Conservation (phyloP, 371 early-diverging fungal genomes). For the Batkoa obscura region DNA sequence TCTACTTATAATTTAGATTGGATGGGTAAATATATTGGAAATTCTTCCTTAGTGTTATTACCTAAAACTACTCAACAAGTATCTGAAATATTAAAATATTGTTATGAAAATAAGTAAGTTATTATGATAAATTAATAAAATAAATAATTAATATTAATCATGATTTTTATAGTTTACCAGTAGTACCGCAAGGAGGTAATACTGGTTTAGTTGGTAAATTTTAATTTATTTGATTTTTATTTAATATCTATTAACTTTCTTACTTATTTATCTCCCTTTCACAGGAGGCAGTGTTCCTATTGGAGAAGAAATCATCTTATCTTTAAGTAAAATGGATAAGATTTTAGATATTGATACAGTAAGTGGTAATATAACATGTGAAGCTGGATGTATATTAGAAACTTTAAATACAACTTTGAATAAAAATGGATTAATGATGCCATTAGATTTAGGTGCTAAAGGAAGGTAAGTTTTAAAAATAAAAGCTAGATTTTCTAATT, state of each 20-base stretch:
- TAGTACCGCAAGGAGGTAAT: constrained; percentile 96
- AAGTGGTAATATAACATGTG: constrained; percentile 59
- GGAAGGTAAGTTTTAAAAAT: constrained; percentile 28
- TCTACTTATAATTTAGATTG: constrained; percentile 67
- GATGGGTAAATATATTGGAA: constrained; percentile 80
- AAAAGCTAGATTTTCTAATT: background rate
- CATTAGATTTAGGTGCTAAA: constrained; percentile 87
- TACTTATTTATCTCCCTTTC: background rate
- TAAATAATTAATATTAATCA: background rate
- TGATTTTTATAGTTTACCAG: constrained; percentile 65
- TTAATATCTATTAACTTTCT: background rate
- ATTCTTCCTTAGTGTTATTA: constrained; percentile 58
- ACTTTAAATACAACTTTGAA: constrained; percentile 53
- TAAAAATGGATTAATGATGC: constrained; percentile 67
- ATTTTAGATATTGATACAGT: constrained; percentile 60
- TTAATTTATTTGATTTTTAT: too few species aligned
- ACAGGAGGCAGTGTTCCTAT: constrained; percentile 80
- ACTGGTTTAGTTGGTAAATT: constrained; percentile 55
- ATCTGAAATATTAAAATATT: constrained; percentile 63
- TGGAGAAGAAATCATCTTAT: constrained; percentile 81
- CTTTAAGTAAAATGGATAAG: constrained; percentile 45
- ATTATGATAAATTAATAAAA: too few species aligned
- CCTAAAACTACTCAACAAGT: constrained; percentile 80
- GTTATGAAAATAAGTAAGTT: constrained; percentile 46
- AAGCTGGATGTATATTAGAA: constrained; percentile 80